These are phyloP conservation scores for Penicillium oxalicum DNA, from an alignment of 2,329 filamentous ascomycete species.

Conservation along the genomic window DNA sequence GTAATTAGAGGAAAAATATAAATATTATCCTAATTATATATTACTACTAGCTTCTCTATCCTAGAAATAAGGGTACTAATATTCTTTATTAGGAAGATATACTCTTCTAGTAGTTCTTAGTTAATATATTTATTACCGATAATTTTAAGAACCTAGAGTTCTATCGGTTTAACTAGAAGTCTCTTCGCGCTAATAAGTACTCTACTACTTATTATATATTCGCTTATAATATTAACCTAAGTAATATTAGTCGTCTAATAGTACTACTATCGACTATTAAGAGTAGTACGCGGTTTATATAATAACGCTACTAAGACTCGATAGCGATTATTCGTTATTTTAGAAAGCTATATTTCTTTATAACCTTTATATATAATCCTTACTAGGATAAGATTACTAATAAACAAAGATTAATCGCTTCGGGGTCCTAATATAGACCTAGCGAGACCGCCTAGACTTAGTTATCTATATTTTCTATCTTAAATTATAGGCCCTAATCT, in stretches of 20 bases:
- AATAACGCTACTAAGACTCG: not conserved
- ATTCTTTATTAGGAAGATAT: not conserved
- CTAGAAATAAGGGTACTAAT: not conserved
- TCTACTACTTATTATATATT: not conserved
- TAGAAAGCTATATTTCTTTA: not conserved
- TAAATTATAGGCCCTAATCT: not conserved
- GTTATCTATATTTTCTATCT: not conserved
- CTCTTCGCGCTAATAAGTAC: not conserved
- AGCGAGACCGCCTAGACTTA: not conserved
- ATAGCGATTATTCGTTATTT: not conserved
- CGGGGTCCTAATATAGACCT: not conserved
- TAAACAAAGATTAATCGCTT: not conserved
- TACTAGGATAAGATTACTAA: not conserved
- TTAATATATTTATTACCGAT: not conserved
- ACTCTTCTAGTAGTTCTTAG: not conserved
- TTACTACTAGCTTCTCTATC: not conserved
- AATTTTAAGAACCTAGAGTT: not conserved
- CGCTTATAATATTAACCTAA: not conserved
- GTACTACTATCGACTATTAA: not conserved
- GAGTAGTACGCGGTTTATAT: not conserved
- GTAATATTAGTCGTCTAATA: not conserved
- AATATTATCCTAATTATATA: not conserved
- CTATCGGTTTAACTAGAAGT: not conserved
- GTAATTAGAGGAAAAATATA: not conserved
- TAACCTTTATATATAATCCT: slow-evolving; percentile 3